Conservation (phyloP, 179 eudicot species). For the Silene noctiflora region DNA sequence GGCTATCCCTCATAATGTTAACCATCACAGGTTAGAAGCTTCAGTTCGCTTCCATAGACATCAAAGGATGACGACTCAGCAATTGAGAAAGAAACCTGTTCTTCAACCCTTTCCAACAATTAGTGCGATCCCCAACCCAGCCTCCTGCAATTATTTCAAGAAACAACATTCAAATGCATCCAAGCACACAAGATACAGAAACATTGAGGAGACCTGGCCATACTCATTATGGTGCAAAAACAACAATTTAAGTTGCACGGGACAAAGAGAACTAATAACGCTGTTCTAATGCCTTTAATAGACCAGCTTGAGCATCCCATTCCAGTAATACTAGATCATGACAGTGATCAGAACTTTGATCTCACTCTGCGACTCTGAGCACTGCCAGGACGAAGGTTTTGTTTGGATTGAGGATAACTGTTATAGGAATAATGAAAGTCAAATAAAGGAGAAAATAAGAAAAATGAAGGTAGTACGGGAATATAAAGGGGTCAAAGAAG, state of each 20-base stretch:
- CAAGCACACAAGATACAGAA: slow-evolving; percentile 17
- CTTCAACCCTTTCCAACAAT: slow-evolving; percentile 29
- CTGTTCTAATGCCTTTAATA: slow-evolving; percentile 25
- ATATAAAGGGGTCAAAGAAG: no score
- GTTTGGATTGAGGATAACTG: no score
- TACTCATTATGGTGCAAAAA: not conserved
- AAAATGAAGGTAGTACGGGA: no score
- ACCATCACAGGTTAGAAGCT: slow-evolving; percentile 28
- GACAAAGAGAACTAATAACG: slow-evolving; percentile 1
- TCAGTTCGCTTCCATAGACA: slow-evolving; percentile 13
- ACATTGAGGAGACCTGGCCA: slow-evolving; percentile 22
- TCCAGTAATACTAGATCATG: slow-evolving; percentile 28
- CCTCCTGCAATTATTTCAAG: slow-evolving; percentile 9
- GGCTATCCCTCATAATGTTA: slow-evolving; percentile 21
- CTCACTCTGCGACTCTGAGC: slow-evolving; percentile 27
- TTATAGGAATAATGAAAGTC: no score
- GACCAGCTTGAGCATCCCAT: slow-evolving; percentile 30
- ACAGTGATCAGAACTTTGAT: slow-evolving; percentile 24
- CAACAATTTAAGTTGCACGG: no score
- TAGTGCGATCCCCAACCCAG: slow-evolving; percentile 24
- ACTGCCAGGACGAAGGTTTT: not conserved
- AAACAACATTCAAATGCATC: slow-evolving; percentile 21
- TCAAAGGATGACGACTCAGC: slow-evolving; percentile 19
- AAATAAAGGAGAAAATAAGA: no score
- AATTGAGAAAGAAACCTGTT: slow-evolving; percentile 35